phyloP scores from a whole-genome alignment of 306 rosid genomes.

The Castanopsis chinensis region DNA sequence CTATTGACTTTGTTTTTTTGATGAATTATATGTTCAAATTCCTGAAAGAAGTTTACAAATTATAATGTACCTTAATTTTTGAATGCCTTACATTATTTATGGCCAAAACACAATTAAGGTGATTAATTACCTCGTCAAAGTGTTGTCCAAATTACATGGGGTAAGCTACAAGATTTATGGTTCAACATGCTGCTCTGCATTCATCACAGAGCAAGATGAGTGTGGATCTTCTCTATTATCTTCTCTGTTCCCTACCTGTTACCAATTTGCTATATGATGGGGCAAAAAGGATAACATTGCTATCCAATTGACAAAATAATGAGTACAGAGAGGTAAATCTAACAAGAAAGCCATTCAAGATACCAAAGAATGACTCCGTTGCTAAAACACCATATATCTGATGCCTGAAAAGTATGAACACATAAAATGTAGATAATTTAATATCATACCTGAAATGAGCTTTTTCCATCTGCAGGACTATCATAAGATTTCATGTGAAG shows the following conservation, averaged over 20 bases:
- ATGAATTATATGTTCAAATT: too few species aligned
- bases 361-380: not conserved
- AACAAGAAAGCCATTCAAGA: not conserved
- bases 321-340: not conserved
- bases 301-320: not conserved
- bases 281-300: not conserved
- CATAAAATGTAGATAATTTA: constrained; percentile 16
- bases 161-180: not conserved
- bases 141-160: too few species aligned
- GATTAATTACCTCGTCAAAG: too few species aligned
- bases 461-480: constrained; percentile 96
- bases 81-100: too few species aligned
- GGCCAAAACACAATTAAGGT: too few species aligned
- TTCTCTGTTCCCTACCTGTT: not conserved
- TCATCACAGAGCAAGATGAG: not conserved
- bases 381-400: not conserved
- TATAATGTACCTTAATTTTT: too few species aligned
- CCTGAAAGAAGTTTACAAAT: too few species aligned
- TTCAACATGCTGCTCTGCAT: not conserved
- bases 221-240: not conserved
- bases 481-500: constrained; percentile 98
- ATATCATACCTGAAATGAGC: constrained; percentile 82
- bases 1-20: too few species aligned
- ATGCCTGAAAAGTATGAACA: not conserved
- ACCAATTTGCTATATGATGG: not conserved